Evolutionary conservation across 2,329 filamentous ascomycete species (phyloP), one percentile per base, ranked within the genome.

Genomic region (Cladosporium austrohemisphaericum): DNA sequence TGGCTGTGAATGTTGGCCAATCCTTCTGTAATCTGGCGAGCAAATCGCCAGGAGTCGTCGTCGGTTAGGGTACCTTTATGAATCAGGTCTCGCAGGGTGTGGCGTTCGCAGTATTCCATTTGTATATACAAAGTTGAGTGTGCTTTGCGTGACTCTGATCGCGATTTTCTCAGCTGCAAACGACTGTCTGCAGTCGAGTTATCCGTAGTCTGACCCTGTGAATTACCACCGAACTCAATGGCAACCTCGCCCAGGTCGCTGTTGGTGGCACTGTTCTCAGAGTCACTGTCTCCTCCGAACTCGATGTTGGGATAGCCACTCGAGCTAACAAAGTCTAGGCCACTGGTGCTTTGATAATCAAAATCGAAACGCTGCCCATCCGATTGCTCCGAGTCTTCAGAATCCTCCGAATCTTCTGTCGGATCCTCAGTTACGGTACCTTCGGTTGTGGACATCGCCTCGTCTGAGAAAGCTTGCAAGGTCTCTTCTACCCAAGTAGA

Each of bases 81-180:
- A 50, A 98, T 94, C 23, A 96, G 71, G 73, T 97, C 90, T 16
- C 91, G 85, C 25, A 98, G 78, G 0, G 93, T 97, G 57, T 87
- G 81, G 64, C 92, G 93, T 65, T 97, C 92, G 63, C 93, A 98
- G 58, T 96, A 95, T 65, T 98, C 93, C 93, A 98, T 98, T 53
- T 95, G 93, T 49, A 98, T 97, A 65, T 96, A 98, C 33, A 98
- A 76, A 5, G 91, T 84, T 0, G 86, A 91, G 45, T 80, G 80
- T 52, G 80, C 78, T 35, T 78, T 74, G 49, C 54, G 57, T 16
- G 72, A 71, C 48, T 70, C 68, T 11, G 75, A 76, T 45, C 71
- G 71, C 14, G 75, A 76, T 44, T 69, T 68, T 37, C 68, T 66
- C 9, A 72, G 65, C 8, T 41, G 48, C 5, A 55, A 36, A 13